Conservation (phyloP, 176 grass and related monocot species). For the Ananas comosus region DNA sequence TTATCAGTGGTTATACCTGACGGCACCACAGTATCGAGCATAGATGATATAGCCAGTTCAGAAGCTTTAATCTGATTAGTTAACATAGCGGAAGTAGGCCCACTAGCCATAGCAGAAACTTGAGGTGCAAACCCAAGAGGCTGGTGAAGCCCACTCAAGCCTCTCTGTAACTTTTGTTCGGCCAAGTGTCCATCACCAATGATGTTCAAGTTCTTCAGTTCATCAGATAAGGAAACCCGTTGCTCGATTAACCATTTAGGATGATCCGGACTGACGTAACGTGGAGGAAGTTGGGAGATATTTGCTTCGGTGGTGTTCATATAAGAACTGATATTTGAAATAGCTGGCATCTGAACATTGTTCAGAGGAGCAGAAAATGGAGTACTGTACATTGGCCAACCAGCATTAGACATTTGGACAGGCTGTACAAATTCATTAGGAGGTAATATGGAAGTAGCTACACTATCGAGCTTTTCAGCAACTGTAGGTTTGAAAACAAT, state of each 20-base stretch:
- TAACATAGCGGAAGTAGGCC: slow-evolving; percentile 12
- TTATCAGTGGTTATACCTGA: slow-evolving; percentile 37
- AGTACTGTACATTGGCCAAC: slow-evolving; percentile 19
- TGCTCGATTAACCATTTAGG: slow-evolving; percentile 35
- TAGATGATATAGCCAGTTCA: slow-evolving; percentile 35
- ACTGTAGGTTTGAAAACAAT: slow-evolving; percentile 73
- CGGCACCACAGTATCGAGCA: slow-evolving; percentile 36
- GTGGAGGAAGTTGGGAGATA: slow-evolving; percentile 26
- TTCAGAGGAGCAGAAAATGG: slow-evolving; percentile 33
- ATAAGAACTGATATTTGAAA: slow-evolving; percentile 26
- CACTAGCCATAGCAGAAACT: slow-evolving; percentile 27
- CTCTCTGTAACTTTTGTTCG: slow-evolving; percentile 38
- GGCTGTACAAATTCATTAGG: slow-evolving; percentile 24
- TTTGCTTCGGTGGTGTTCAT: not conserved
- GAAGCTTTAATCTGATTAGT: slow-evolving; percentile 30
- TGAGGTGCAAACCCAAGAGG: slow-evolving; percentile 25
- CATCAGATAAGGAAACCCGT: slow-evolving; percentile 36
- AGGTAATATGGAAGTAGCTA: slow-evolving; percentile 13
- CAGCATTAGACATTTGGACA: slow-evolving; percentile 22
- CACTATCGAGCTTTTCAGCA: slow-evolving; percentile 33
- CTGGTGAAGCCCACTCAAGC: slow-evolving; percentile 35
- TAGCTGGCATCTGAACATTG: slow-evolving; percentile 23
- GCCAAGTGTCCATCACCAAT: slow-evolving; percentile 38
- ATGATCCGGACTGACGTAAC: slow-evolving; percentile 24
- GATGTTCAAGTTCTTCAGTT: slow-evolving; percentile 48